Evolutionary conservation across 2,329 filamentous ascomycete genomes (phyloP), one percentile per base, ranked within the genome.

Genomic region (Endoconidiophora polonica): DNA sequence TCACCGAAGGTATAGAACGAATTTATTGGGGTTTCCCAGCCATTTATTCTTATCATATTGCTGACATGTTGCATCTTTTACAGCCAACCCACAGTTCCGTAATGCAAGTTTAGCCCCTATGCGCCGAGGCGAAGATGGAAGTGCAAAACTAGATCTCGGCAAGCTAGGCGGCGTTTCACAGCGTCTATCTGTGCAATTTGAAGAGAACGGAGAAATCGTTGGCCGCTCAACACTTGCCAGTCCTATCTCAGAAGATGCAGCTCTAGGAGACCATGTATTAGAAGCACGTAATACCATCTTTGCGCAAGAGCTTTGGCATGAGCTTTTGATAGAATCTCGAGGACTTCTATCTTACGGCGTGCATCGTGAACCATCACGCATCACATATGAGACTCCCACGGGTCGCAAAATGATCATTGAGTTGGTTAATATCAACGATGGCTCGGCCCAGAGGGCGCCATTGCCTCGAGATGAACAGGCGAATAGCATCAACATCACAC

Each of bases 221-320:
- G 86, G 84, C 37, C 68, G 67, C 48, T 75, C 72, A 9, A 39
- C 40, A n/a, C 40, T 55, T 12, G 60, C 62, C 26, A 60, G 71
- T 7, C 73, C 74, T 3, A 67, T 70, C 40, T 70, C 73, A 2
- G 65, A 76, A 4, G 68, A 70, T 23, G 69, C 72, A 2, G 68
- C 74, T 1, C 67, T 88, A 6, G 77, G 86, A 56, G 70, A 77
- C 26, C 73, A 79, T 7, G 83, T 93, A 29, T 74, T 81, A 16
- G 76, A 84, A 57, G 83, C 85, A 2, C 74, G 85, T 51, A 83
- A 91, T 62, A 86, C 83, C 46, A 71, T 90, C 18, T 87, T 85
- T 58, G 79, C 84, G 24, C 81, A 88, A 59, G 91, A 98, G 61
- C 67, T 98, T 1, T 95, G 87, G 73, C 80, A 94, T 57, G 91